These are phyloP conservation scores for Salix brachista DNA, from an alignment of 345 rosid species.

Conservation along the genomic window DNA sequence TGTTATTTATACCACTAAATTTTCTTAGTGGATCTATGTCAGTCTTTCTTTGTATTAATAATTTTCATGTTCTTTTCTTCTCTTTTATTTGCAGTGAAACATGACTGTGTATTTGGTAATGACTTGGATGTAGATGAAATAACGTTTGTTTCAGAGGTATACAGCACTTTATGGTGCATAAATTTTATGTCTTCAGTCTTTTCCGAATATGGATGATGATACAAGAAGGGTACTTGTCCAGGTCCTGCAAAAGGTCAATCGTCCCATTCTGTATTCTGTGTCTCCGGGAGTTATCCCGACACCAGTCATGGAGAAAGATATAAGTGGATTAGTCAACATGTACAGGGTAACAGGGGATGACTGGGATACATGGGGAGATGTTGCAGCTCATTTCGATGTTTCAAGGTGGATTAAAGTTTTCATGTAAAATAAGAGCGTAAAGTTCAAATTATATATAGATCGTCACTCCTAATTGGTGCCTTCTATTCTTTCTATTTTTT, in stretches of 20 bases:
- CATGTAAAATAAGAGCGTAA: neutral
- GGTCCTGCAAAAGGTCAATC: constrained; percentile 66
- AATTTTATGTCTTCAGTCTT: constrained; percentile 11
- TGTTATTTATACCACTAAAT: neutral
- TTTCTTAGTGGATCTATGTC: neutral
- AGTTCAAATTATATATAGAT: constrained; percentile 5
- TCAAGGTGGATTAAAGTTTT: constrained; percentile 47
- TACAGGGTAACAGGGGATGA: constrained; percentile 87
- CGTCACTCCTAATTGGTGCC: neutral
- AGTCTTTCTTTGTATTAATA: neutral
- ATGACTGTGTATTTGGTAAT: constrained; percentile 79
- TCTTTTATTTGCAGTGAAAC: constrained; percentile 52
- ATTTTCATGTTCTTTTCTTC: neutral
- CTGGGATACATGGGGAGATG: constrained; percentile 91
- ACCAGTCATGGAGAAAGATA: constrained; percentile 70
- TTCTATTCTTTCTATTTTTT: neutral
- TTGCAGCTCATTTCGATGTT: constrained; percentile 71
- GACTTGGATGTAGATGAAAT: constrained; percentile 73
- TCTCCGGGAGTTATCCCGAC: constrained; percentile 87
- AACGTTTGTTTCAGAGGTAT: constrained; percentile 62
- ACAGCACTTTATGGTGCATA: neutral
- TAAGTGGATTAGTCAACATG: constrained; percentile 65
- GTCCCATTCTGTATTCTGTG: constrained; percentile 72
- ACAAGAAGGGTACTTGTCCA: constrained; percentile 24
- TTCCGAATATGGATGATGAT: constrained; percentile 9